phyloP scores from a whole-genome alignment of 1,284 basidiomycete genomes.

The Trichosporon inkin region DNA sequence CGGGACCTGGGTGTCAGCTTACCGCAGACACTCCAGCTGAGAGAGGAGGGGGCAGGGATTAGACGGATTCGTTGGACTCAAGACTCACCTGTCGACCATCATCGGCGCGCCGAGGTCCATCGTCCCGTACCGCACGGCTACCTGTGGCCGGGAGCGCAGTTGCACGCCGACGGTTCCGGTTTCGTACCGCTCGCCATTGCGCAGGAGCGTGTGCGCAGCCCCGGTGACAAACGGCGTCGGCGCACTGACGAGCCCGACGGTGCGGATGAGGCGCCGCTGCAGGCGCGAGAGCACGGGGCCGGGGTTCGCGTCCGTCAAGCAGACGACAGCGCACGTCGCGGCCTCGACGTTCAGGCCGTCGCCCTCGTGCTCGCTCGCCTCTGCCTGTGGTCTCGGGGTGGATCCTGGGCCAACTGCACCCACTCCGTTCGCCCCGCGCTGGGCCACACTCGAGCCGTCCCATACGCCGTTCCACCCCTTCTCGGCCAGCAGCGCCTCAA shows the following conservation, averaged over 20 bases:
- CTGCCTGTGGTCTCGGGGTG: background rate
- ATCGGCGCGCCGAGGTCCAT: slow-evolving; percentile 57
- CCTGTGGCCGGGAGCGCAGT: slow-evolving; percentile 47
- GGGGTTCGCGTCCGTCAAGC: slow-evolving; percentile 37
- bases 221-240: slow-evolving; percentile 84
- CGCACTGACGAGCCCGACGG: slow-evolving; percentile 66
- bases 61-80: no score
- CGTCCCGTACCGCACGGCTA: slow-evolving; percentile 57
- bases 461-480: slow-evolving; percentile 30
- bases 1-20: slow-evolving; percentile 45
- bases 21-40: background rate
- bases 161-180: slow-evolving; percentile 72
- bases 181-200: slow-evolving; percentile 58
- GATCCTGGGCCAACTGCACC: background rate
- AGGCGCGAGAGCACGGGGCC: slow-evolving; percentile 25
- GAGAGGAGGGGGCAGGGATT: no score
- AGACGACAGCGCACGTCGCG: slow-evolving; percentile 20
- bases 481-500: slow-evolving; percentile 22
- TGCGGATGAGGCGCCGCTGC: slow-evolving; percentile 43
- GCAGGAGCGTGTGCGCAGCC: slow-evolving; percentile 69
- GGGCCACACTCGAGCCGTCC: slow-evolving; percentile 20
- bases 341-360: background rate
- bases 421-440: background rate
- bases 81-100: slow-evolving; percentile 59
- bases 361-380: background rate